Evolutionary conservation across 306 rosid species (phyloP), one percentile per base, ranked within the genome.

Genomic region (Oxytropis ochrocephala): DNA sequence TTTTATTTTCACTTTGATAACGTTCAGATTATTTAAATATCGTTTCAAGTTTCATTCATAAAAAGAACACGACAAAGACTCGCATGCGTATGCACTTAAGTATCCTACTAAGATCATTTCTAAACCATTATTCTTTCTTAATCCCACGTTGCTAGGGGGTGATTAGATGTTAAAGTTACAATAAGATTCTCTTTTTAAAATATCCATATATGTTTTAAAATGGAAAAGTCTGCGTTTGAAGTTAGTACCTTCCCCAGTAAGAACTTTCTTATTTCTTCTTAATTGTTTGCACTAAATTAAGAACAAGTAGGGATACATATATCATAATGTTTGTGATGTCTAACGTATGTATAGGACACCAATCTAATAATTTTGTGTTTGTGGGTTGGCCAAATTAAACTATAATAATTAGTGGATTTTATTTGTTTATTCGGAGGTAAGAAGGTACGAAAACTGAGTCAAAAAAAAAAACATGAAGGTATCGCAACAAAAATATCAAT

Each of bases 331-430:
- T 76, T 8, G 6, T 54, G 57, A 69, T n/a, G n/a, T n/a, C n/a
- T n/a, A n/a, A n/a, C n/a, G n/a, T n/a, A 42, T 21, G 41, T 53
- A 48, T 11, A 54, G 35, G 18, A 46, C 48, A 46, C 72, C 32
- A 36, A 48, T 30, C 0, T 65, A 66, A 56, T 64, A 74, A 30
- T 18, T 42, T 52, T 64, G 48, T 8, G 51, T 7, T 33, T 19
- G 76, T 62, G 72, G 73, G 77, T 71, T 77, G 64, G 77, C 73
- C 77, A 61, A 61, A 70, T 17, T n/a, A n/a, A n/a, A n/a, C n/a
- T n/a, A n/a, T 59, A n/a, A n/a, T n/a, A 27, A 44, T 29, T 42
- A 27, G 67, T 70, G 67, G 75, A 57, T 55, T 47, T 38, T 42
- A 54, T 43, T 39, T 69, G 38, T 52, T 21, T 39, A 53, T 38